These are phyloP conservation scores for Rhodotorula sp. DNA, from an alignment of 1,284 basidiomycete genomes.

Conservation along the genomic window DNA sequence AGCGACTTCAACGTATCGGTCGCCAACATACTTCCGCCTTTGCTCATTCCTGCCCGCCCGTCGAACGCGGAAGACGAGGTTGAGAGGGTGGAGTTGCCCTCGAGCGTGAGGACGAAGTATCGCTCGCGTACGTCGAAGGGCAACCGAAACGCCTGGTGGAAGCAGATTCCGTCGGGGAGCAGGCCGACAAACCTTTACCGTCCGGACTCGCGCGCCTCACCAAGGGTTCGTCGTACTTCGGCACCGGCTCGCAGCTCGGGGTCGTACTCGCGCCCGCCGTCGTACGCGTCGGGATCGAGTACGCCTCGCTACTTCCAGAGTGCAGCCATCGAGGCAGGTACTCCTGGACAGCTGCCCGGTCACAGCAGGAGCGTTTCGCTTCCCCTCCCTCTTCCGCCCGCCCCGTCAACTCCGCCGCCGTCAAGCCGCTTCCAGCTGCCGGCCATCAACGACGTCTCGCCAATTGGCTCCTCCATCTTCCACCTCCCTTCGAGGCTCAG, in stretches of 20 bases:
- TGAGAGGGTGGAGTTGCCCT: background rate
- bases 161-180: background rate
- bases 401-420: background rate
- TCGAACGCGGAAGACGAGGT: background rate
- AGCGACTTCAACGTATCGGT: background rate
- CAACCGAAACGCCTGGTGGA: conserved; percentile 12
- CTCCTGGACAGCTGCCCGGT: background rate
- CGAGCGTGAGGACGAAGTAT: background rate
- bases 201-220: background rate
- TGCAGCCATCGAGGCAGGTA: no score
- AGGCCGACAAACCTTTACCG: background rate
- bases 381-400: background rate
- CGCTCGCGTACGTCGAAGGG: background rate
- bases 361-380: background rate
- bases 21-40: no score
- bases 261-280: background rate
- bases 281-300: no score
- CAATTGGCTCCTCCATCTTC: conserved; percentile 10
- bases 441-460: conserved; percentile 7
- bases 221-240: background rate
- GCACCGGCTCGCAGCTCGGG: background rate
- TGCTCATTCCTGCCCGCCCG: background rate
- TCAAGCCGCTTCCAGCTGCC: conserved; percentile 11
- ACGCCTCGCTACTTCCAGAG: no score
- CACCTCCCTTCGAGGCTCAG: background rate